A percentile compares a stretch with the other conserved stretches of the same genome.
phyloP scores from a whole-genome alignment of 2,329 filamentous ascomycete genomes.

The Aspergillus amoenus region DNA sequence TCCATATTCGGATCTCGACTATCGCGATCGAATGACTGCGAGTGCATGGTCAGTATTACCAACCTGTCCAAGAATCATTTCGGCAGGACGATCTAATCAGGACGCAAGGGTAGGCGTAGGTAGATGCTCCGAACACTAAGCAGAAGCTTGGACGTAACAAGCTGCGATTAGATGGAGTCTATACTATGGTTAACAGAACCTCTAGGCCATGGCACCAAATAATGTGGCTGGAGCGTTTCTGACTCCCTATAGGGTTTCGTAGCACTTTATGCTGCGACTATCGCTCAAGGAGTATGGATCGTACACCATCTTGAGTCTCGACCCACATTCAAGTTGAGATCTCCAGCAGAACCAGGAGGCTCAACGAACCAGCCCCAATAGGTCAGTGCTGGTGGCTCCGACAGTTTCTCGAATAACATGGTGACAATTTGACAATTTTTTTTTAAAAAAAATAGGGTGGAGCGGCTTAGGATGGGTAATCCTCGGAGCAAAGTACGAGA shows the following conservation, averaged over 20 bases:
- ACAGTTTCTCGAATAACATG: not conserved
- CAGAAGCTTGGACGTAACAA: not conserved
- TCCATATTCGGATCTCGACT: not conserved
- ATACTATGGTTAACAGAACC: not conserved
- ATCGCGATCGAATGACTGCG: not conserved
- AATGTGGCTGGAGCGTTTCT: not conserved
- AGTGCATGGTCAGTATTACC: not conserved
- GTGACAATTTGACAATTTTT: not conserved
- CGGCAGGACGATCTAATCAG: not conserved
- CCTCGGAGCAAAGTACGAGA: not conserved
- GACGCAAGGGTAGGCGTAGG: not conserved
- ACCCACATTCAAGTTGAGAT: slow-evolving; percentile 1
- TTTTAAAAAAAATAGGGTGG: not conserved
- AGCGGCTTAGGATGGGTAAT: not conserved
- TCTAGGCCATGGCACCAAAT: not conserved
- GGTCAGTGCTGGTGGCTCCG: not conserved
- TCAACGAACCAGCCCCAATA: not conserved
- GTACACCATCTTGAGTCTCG: not conserved
- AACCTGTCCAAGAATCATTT: not conserved
- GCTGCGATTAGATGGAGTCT: not conserved
- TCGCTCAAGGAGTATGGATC: not conserved
- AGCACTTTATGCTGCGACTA: not conserved
- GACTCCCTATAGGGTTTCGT: not conserved
- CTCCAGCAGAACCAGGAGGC: not conserved
- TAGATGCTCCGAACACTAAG: not conserved